Evolutionary conservation across 768 basidiomycete genomes (phyloP), one percentile per base, ranked within the genome.

Genomic region (Trametes cubensis): DNA sequence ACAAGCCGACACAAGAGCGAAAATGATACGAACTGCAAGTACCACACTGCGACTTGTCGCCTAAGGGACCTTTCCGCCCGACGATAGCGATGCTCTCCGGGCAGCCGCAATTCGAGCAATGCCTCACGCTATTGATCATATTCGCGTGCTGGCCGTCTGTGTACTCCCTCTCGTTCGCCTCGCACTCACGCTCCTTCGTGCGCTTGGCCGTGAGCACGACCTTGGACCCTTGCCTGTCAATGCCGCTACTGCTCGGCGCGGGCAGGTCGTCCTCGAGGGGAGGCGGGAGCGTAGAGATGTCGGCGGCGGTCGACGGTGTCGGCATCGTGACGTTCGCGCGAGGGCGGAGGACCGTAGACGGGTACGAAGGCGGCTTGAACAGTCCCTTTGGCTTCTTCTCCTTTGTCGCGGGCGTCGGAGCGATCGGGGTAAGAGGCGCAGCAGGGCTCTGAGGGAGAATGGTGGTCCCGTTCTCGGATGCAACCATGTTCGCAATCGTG

Each of bases 21-120:
- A 21, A 57, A 21, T n/a, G 79, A 86, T 6, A 79, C 90, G 56
- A 76, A 95, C 94, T 92, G 75, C 95, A 97, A n/a, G 85, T 81
- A 34, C 92, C 92, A 75, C 95, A 98, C 72, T 96, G 90, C 2
- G 87, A 89, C 73, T 94, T 94, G 70, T 92, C 88, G 8, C 95
- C 95, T 49, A 94, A 77, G 1, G 93, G 94, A 1, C 95, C 94
- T 69, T 95, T 95, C 66, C 94, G 81, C 63, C 92, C 78, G 2
- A 94, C 94, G 45, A 94, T 78, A 3, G 93, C 92, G 60, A 96
- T 87, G 67, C 77, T 85, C 70, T 93, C 94, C 0, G 95, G 95
- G 71, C 91, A 91, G 6, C 95, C 95, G 68, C 93, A 97, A 70
- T 94, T 96, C 20, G 92, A 94, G 71, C 95, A 98, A 76, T 94